Percentiles rank a stretch among this genome's conserved stretches.
Evolutionary conservation across 2,329 filamentous ascomycete species (phyloP).

Genomic region (Leptographium radiaticola): DNA sequence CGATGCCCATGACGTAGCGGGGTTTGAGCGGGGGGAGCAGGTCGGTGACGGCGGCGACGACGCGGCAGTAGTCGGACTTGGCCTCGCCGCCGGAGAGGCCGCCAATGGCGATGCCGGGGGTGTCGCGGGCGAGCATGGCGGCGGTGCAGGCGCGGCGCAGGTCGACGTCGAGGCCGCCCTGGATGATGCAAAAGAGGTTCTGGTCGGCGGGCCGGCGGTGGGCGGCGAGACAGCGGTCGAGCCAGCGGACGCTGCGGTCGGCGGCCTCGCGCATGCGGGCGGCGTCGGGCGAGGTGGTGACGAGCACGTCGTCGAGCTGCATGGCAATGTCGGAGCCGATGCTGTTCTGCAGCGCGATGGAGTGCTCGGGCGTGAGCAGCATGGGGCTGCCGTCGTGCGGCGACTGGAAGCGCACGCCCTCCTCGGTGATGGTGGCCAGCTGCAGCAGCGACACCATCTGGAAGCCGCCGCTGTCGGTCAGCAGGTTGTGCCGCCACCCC

Average conservation of each 20-base stretch:
- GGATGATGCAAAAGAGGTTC: slow-evolving; percentile 97
- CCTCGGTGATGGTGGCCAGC: slow-evolving; percentile 85
- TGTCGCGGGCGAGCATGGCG: slow-evolving; percentile 82
- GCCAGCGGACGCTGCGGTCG: slow-evolving; percentile 87
- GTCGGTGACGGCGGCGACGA: slow-evolving; percentile 74
- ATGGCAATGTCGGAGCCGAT: slow-evolving; percentile 99
- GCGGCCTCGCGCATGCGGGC: slow-evolving; percentile 87
- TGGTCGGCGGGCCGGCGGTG: slow-evolving; percentile 74
- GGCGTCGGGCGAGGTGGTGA: slow-evolving; percentile 83
- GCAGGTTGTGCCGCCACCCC: slow-evolving; percentile 87
- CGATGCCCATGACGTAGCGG: slow-evolving; percentile 98
- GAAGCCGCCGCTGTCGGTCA: slow-evolving; percentile 76
- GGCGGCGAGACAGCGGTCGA: slow-evolving; percentile 85
- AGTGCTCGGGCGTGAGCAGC: slow-evolving; percentile 95
- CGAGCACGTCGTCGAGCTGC: slow-evolving; percentile 97
- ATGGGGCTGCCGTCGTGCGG: slow-evolving; percentile 92
- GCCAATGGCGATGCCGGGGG: slow-evolving; percentile 92
- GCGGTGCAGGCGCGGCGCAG: slow-evolving; percentile 72
- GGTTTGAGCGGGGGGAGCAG: slow-evolving; percentile 83
- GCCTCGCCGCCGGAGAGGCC: slow-evolving; percentile 91
- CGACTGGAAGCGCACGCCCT: slow-evolving; percentile 90
- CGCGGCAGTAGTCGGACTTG: slow-evolving; percentile 82
- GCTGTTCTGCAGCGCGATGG: slow-evolving; percentile 87
- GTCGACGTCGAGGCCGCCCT: slow-evolving; percentile 82
- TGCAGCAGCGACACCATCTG: slow-evolving; percentile 97